A percentile compares a stretch with the other conserved stretches of the same genome.
These are phyloP conservation scores for Zygoascus bituminiphila DNA, from an alignment of 805 yeast species.

Conservation along the genomic window DNA sequence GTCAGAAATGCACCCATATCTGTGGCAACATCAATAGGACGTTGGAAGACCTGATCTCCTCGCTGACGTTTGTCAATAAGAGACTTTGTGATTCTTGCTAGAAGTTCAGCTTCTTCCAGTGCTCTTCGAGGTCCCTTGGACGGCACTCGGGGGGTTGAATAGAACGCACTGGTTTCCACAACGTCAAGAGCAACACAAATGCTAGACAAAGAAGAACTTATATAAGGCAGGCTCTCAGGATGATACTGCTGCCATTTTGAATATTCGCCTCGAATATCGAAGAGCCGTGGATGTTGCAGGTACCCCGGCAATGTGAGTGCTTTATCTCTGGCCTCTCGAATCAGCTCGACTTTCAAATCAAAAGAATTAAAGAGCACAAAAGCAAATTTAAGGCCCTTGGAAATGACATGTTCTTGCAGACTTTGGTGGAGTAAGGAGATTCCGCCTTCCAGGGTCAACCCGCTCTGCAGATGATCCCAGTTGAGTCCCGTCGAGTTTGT, in stretches of 20 bases:
- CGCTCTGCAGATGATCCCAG: conserved; percentile 53
- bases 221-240: conserved; percentile 38
- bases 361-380: conserved; percentile 61
- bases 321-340: conserved; percentile 75
- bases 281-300: conserved; percentile 65
- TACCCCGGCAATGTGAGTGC: conserved; percentile 63
- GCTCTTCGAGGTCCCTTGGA: conserved; percentile 32
- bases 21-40: conserved; percentile 69
- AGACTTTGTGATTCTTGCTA: conserved; percentile 35
- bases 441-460: conserved; percentile 58
- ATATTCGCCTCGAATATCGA: conserved; percentile 70
- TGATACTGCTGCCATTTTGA: conserved; percentile 53
- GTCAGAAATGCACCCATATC: conserved; percentile 59
- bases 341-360: conserved; percentile 68
- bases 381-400: conserved; percentile 40
- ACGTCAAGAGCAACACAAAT: conserved; percentile 43
- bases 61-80: conserved; percentile 4
- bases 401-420: conserved; percentile 33
- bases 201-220: conserved; percentile 27
- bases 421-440: conserved; percentile 44
- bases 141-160: conserved; percentile 19
- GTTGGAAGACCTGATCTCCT: conserved; percentile 34
- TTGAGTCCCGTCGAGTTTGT: conserved; percentile 43
- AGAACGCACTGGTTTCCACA: conserved; percentile 20
- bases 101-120: conserved; percentile 38